Conservation (phyloP, 192 early-diverging fungal genomes). For the Coemansia sp. region DNA sequence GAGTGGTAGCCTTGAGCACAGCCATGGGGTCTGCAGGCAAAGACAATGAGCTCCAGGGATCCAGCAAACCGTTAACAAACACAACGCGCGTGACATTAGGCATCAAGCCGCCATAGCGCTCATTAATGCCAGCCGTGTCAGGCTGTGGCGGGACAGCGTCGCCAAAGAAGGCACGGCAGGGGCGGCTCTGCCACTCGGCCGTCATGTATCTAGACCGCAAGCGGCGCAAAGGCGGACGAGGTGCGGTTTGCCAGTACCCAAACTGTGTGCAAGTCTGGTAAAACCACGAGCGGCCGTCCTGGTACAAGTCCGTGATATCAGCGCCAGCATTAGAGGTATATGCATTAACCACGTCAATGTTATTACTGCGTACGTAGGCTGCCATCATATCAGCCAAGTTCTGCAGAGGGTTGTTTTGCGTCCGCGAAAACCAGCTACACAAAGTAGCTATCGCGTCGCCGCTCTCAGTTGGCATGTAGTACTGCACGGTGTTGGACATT, state of each 20-base stretch:
- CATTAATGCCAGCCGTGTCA: constrained; percentile 32
- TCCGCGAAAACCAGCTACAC: constrained; percentile 49
- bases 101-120: constrained; percentile 36
- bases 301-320: constrained; percentile 37
- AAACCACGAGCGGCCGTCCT: constrained; percentile 59
- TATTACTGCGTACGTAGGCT: constrained; percentile 41
- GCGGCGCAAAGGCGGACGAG: constrained; percentile 47
- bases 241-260: constrained; percentile 66
- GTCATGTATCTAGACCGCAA: constrained; percentile 53
- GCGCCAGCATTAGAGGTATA: constrained; percentile 47
- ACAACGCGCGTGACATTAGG: constrained; percentile 57
- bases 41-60: constrained; percentile 64
- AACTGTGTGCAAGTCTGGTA: constrained; percentile 76
- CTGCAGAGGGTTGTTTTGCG: constrained; percentile 43
- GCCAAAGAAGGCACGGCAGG: constrained; percentile 55
- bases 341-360: constrained; percentile 30
- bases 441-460: constrained; percentile 35
- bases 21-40: constrained; percentile 27
- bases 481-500: constrained; percentile 50
- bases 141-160: constrained; percentile 20
- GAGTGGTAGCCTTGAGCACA: constrained; percentile 9
- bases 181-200: constrained; percentile 45
- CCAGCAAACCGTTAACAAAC: constrained; percentile 69
- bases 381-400: constrained; percentile 54
- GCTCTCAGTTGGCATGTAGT: constrained; percentile 48